A percentile compares a stretch with the other conserved stretches of the same genome.
Conservation (phyloP, 1,284 basidiomycete genomes). For the Fomes fomentarius region DNA sequence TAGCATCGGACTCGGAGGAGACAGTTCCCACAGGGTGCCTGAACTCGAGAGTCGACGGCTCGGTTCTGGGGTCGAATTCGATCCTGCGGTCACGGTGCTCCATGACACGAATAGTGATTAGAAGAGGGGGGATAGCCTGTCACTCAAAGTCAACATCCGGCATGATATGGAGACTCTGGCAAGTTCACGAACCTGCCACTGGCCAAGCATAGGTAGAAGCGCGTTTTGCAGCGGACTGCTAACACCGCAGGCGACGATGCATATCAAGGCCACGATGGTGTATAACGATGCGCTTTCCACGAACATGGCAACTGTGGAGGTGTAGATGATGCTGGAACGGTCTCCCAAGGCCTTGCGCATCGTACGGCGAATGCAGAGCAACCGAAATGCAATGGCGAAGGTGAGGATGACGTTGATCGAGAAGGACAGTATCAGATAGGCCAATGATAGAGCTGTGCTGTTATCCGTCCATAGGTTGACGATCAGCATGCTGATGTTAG, state of each 20-base stretch:
- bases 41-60: neutral
- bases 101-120: conserved; percentile 43
- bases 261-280: conserved; percentile 32
- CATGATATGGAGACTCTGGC: neutral
- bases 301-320: conserved; percentile 28
- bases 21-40: neutral
- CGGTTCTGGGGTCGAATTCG: conserved; percentile 25
- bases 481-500: conserved; percentile 25
- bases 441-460: conserved; percentile 27
- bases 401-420: conserved; percentile 34
- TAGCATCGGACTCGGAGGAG: neutral
- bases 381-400: conserved; percentile 29
- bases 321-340: conserved; percentile 14
- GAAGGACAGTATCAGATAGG: conserved; percentile 36
- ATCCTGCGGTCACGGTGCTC: conserved; percentile 36
- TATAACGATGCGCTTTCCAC: conserved; percentile 36
- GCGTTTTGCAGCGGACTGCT: conserved; percentile 36
- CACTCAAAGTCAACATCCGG: neutral
- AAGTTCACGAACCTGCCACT: conserved; percentile 37
- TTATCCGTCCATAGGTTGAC: conserved; percentile 27
- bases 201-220: conserved; percentile 39
- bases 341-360: neutral
- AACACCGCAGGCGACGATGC: conserved; percentile 34
- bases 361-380: conserved; percentile 18
- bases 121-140: conserved; percentile 35